Percentiles rank a stretch among this genome's conserved stretches.
Conservation (phyloP, 2,329 filamentous ascomycete species). For the Diaporthe nobilis region DNA sequence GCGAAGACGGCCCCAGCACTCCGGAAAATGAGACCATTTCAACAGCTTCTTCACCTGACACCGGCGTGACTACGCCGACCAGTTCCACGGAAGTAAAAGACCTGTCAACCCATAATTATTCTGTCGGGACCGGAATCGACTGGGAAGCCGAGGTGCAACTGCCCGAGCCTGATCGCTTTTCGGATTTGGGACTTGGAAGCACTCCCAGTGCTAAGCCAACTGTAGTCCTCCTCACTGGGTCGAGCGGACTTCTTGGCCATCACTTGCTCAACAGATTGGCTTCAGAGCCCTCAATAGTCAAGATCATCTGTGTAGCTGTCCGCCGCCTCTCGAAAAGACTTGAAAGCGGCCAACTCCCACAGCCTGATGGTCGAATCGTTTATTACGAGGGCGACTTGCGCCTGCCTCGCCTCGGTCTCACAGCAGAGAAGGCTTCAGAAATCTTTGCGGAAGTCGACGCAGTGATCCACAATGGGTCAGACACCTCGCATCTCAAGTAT, state of each 20-base stretch:
- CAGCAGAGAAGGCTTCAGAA: conserved; percentile 4
- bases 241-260: conserved; percentile 9
- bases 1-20: background rate
- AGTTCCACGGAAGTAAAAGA: background rate
- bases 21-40: background rate
- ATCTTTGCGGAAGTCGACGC: conserved; percentile 45
- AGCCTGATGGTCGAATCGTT: background rate
- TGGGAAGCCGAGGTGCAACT: conserved; percentile 1
- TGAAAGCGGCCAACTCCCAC: background rate
- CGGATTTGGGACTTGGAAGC: background rate
- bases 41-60: background rate
- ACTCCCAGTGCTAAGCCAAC: background rate
- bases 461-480: conserved; percentile 68
- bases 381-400: conserved; percentile 47
- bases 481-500: conserved; percentile 54
- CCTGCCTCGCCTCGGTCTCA: conserved; percentile 44
- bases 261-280: background rate
- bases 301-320: conserved; percentile 38
- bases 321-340: conserved; percentile 25
- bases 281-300: background rate
- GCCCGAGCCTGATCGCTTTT: background rate
- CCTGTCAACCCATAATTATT: background rate
- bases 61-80: background rate
- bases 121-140: background rate
- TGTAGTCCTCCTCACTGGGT: background rate